Percentiles rank a stretch among this genome's conserved stretches.
These are phyloP conservation scores for Calophaca sinica DNA, from an alignment of 306 rosid species.

Conservation along the genomic window DNA sequence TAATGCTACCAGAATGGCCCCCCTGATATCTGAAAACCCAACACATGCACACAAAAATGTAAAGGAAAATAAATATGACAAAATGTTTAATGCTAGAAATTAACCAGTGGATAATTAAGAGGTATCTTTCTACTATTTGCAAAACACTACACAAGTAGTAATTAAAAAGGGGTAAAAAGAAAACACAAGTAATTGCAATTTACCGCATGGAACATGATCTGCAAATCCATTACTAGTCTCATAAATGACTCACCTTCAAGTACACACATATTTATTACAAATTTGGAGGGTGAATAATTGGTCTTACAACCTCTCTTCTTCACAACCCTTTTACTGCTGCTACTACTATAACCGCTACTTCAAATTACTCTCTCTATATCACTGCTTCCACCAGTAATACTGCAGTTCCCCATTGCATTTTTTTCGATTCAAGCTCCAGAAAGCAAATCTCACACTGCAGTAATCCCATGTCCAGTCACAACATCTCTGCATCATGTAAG, in stretches of 20 bases:
- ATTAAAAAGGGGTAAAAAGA: not conserved
- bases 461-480: conserved; percentile 27
- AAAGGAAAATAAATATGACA: not conserved
- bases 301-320: not conserved
- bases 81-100: not conserved
- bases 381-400: conserved; percentile 41
- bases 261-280: conserved; percentile 57
- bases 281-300: conserved; percentile 42
- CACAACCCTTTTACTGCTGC: not conserved
- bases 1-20: conserved; percentile 43
- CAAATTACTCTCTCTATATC: conserved; percentile 8
- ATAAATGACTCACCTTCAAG: conserved; percentile 51
- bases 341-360: conserved; percentile 21
- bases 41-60: not conserved
- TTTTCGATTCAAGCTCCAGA: not conserved
- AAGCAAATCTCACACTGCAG: conserved; percentile 18
- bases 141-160: not conserved
- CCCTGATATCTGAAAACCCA: conserved; percentile 43
- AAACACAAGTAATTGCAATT: conserved; percentile 36
- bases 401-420: conserved; percentile 29
- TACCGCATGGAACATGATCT: conserved; percentile 54
- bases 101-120: not conserved
- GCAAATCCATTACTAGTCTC: conserved; percentile 50
- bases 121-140: not conserved
- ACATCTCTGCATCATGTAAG: conserved; percentile 4